Percentiles rank a stretch among this genome's conserved stretches.
These are phyloP conservation scores for Waitea zeae DNA, from an alignment of 1,284 basidiomycete genomes.

Conservation along the genomic window DNA sequence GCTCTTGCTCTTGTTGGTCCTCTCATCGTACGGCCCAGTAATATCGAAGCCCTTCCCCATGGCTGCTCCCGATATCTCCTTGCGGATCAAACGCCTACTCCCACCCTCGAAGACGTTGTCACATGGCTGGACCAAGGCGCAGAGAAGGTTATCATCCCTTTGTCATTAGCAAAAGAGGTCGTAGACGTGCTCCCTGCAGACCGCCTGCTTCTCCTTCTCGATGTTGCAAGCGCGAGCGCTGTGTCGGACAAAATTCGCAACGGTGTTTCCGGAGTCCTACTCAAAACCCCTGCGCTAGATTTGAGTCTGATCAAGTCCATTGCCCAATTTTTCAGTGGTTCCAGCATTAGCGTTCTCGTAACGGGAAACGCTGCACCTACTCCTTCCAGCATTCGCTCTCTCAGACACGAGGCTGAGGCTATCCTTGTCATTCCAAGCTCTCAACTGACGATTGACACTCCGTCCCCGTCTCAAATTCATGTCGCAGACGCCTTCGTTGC, in stretches of 20 bases:
- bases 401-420: constrained; percentile 40
- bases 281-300: constrained; percentile 52
- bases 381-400: constrained; percentile 34
- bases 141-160: constrained; percentile 60
- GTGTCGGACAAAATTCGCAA: constrained; percentile 56
- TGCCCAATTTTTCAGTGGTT: constrained; percentile 52
- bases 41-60: constrained; percentile 14
- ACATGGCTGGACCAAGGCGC: constrained; percentile 60
- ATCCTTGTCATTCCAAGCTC: constrained; percentile 62
- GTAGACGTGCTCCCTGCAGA: constrained; percentile 54
- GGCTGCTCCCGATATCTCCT: constrained; percentile 43
- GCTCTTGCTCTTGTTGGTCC: constrained; percentile 64
- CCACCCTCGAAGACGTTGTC: constrained; percentile 39
- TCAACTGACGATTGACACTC: constrained; percentile 41
- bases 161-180: constrained; percentile 46
- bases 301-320: constrained; percentile 57
- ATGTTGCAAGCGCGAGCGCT: constrained; percentile 53
- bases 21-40: constrained; percentile 36
- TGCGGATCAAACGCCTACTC: constrained; percentile 30
- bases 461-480: constrained; percentile 44
- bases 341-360: constrained; percentile 46
- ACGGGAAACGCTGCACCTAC: no score
- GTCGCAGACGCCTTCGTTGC: constrained; percentile 80
- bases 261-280: constrained; percentile 60
- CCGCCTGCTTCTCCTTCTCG: constrained; percentile 58